A percentile compares a stretch with the other conserved stretches of the same genome.
These are phyloP conservation scores for Metschnikowia hibisci DNA, from an alignment of 805 yeast species.

Conservation along the genomic window DNA sequence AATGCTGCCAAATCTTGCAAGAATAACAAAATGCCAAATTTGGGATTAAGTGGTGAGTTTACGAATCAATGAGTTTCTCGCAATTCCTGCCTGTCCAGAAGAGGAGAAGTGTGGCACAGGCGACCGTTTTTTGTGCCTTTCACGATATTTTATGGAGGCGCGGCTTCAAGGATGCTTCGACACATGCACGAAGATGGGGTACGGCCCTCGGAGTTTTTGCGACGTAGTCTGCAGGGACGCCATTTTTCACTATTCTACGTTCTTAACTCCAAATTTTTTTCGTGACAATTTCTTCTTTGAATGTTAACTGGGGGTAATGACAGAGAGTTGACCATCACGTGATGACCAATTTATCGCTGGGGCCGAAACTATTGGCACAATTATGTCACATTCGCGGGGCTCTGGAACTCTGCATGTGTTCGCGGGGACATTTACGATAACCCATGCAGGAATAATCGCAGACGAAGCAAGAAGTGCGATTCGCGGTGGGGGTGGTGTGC, in stretches of 20 bases:
- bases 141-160: background rate
- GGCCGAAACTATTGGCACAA: background rate
- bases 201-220: slow-evolving; percentile 2
- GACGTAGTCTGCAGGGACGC: background rate
- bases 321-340: no score
- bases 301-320: no score
- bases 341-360: no score
- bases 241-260: no score
- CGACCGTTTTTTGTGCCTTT: slow-evolving; percentile 1
- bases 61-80: background rate
- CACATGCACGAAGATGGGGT: slow-evolving; percentile 3
- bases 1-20: no score
- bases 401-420: background rate
- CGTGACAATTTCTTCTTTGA: no score
- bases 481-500: no score
- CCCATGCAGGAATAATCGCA: slow-evolving; percentile 1
- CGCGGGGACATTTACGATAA: slow-evolving; percentile 4
- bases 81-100: background rate
- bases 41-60: no score
- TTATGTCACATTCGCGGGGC: background rate
- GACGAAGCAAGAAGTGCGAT: background rate
- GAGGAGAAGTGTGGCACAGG: background rate
- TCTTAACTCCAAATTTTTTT: no score
- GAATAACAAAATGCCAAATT: no score
- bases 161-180: slow-evolving; percentile 5